phyloP scores from a whole-genome alignment of 495 filamentous ascomycete species.

The Thermothielavioides terrestris region DNA sequence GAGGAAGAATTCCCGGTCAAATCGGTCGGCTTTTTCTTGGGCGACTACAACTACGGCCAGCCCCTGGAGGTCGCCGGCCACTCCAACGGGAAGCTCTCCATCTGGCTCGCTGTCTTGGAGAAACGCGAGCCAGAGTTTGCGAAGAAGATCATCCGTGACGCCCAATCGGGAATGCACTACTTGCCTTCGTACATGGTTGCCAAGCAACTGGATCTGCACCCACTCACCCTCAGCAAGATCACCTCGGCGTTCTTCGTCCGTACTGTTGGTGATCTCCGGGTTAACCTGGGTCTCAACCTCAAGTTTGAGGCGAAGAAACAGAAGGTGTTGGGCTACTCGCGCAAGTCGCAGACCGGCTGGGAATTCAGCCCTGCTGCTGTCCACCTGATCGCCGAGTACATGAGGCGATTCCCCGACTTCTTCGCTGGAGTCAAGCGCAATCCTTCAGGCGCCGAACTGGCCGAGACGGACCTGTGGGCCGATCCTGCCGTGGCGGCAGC shows the following conservation, averaged over 20 bases:
- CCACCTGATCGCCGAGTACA: slow-evolving; percentile 72
- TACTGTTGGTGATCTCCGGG: slow-evolving; percentile 60
- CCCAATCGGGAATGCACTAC: slow-evolving; percentile 63
- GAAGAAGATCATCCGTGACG: slow-evolving; percentile 54
- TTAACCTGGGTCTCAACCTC: slow-evolving; percentile 90
- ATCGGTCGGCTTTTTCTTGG: slow-evolving; percentile 86
- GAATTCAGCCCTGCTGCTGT: slow-evolving; percentile 87
- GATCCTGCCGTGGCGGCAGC: slow-evolving; percentile 56
- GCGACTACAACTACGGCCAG: slow-evolving; percentile 86
- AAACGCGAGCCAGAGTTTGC: slow-evolving; percentile 75
- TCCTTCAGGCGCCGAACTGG: slow-evolving; percentile 39
- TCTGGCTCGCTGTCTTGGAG: slow-evolving; percentile 61
- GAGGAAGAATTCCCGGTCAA: slow-evolving; percentile 85
- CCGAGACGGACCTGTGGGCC: slow-evolving; percentile 77
- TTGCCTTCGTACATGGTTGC: slow-evolving; percentile 81
- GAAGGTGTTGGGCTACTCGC: slow-evolving; percentile 94
- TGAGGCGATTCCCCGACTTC: slow-evolving; percentile 90
- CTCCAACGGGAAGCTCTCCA: slow-evolving; percentile 59
- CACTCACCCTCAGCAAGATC: slow-evolving; percentile 87
- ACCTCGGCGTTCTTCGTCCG: slow-evolving; percentile 85
- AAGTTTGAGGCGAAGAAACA: slow-evolving; percentile 94
- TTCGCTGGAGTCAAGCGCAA: slow-evolving; percentile 73
- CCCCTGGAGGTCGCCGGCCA: slow-evolving; percentile 78
- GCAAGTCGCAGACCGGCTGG: slow-evolving; percentile 76
- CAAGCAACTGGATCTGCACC: slow-evolving; percentile 68